phyloP scores from a whole-genome alignment of 2,329 filamentous ascomycete species.

The Colletotrichum siamense region DNA sequence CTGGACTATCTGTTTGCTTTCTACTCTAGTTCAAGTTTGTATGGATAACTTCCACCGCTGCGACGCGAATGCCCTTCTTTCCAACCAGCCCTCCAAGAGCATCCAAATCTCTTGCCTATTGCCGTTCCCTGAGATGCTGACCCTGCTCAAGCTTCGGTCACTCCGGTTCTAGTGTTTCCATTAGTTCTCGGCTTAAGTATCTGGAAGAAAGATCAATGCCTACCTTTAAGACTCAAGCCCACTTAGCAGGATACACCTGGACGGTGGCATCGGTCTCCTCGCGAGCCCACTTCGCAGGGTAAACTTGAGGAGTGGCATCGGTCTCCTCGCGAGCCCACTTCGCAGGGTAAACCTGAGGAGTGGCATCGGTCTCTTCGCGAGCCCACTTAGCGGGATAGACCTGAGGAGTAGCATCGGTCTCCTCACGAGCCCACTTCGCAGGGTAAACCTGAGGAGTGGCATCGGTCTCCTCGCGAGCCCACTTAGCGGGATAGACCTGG shows the following conservation, averaged over 20 bases:
- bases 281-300: background rate
- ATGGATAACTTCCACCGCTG: background rate
- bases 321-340: background rate
- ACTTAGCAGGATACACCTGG: background rate
- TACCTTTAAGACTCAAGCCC: background rate
- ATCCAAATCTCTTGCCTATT: background rate
- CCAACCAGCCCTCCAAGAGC: background rate
- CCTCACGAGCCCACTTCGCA: too few relatives aligned
- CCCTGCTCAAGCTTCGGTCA: background rate
- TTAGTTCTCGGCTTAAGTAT: background rate
- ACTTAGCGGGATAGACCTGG: background rate
- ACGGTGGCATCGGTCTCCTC: background rate
- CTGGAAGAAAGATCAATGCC: background rate
- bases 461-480: background rate
- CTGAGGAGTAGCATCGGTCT: background rate
- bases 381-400: background rate
- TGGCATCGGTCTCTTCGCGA: background rate
- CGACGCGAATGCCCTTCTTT: background rate
- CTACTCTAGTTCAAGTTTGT: background rate
- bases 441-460: too few relatives aligned
- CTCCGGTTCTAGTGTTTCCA: too few relatives aligned
- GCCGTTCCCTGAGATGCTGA: background rate
- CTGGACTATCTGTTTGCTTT: background rate
- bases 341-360: background rate
- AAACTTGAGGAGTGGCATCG: background rate